Conservation (phyloP, 257 asterid species). For the Salvia hispanica region DNA sequence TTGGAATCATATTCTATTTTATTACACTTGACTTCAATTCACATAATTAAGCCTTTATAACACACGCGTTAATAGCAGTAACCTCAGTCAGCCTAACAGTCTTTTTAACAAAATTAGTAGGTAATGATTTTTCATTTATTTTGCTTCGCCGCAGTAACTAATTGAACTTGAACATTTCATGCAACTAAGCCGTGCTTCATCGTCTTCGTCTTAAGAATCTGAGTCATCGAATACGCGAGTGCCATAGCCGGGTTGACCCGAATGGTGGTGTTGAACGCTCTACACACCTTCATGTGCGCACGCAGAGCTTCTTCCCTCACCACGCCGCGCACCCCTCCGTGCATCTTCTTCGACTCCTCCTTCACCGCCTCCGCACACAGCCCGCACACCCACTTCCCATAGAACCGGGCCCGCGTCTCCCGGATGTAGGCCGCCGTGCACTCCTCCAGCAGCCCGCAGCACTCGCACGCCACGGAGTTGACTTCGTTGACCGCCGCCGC, state of each 20-base stretch:
- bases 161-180: too few species aligned
- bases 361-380: slow-evolving; percentile 51
- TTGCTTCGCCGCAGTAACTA: too few species aligned
- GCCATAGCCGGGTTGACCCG: slow-evolving; percentile 53
- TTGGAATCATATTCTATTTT: too few species aligned
- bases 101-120: too few species aligned
- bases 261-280: slow-evolving; percentile 37
- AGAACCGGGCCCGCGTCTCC: slow-evolving; percentile 47
- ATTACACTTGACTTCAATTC: too few species aligned
- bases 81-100: too few species aligned
- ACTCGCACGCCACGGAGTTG: slow-evolving; percentile 45
- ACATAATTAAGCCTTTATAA: too few species aligned
- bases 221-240: slow-evolving; percentile 49
- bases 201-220: slow-evolving; percentile 25
- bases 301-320: slow-evolving; percentile 44
- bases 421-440: slow-evolving; percentile 46
- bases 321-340: slow-evolving; percentile 40
- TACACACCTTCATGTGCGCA: slow-evolving; percentile 47
- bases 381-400: slow-evolving; percentile 57
- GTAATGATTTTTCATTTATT: too few species aligned
- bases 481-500: slow-evolving; percentile 34
- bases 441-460: slow-evolving; percentile 50
- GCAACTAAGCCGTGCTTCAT: too few species aligned
- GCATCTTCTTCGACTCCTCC: slow-evolving; percentile 46
- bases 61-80: too few species aligned